Evolutionary conservation across 108 stramenopile genomes (phyloP).

Genomic region (Aureococcus anophagefferens): DNA sequence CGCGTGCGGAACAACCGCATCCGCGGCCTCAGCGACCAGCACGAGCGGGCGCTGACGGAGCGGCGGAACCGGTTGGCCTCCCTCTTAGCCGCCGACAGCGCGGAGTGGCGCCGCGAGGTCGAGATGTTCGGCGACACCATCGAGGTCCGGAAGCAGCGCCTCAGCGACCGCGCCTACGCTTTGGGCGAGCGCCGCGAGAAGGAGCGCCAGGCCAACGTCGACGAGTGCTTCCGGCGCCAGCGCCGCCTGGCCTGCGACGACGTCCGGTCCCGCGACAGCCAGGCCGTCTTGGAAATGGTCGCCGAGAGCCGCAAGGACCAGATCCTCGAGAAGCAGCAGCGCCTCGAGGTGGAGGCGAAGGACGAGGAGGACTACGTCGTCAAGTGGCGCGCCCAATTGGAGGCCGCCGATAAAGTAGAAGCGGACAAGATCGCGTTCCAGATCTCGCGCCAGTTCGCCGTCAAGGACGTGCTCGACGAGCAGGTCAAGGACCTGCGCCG

Average conservation of each 20-base stretch:
- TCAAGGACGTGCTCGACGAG: background rate
- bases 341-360: background rate
- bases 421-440: background rate
- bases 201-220: background rate
- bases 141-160: background rate
- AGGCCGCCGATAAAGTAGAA: too few species aligned
- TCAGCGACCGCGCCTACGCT: background rate
- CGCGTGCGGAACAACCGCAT: too few species aligned
- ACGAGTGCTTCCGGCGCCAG: background rate
- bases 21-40: too few species aligned
- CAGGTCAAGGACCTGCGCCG: background rate
- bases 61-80: background rate
- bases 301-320: background rate
- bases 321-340: background rate
- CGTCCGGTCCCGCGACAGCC: background rate
- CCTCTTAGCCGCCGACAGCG: background rate
- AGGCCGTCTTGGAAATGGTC: background rate
- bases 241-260: background rate
- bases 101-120: background rate
- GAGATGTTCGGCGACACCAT: background rate
- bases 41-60: too few species aligned
- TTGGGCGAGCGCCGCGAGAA: background rate
- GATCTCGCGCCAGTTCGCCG: background rate
- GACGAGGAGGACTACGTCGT: too few species aligned
- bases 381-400: too few species aligned